phyloP scores from a whole-genome alignment of 352 stramenopile genomes.

The Phytopythium ostracodes region DNA sequence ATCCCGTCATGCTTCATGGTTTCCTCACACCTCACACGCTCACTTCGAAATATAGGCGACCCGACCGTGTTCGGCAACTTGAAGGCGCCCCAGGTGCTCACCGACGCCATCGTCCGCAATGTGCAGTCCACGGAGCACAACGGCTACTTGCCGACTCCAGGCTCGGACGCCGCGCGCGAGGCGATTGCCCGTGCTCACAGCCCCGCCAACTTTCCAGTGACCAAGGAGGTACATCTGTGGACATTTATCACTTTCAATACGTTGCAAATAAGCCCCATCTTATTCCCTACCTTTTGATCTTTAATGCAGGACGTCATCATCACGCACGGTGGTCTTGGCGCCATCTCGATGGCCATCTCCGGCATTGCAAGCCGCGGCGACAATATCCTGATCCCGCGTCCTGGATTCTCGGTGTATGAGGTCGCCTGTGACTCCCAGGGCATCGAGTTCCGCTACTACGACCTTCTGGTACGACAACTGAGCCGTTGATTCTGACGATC shows the following conservation, averaged over 20 bases:
- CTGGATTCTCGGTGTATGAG: constrained; percentile 36
- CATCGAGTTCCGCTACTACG: constrained; percentile 78
- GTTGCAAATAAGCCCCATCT: background rate
- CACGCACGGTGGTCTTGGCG: constrained; percentile 80
- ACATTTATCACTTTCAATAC: background rate
- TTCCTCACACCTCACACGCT: no score
- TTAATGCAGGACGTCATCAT: constrained; percentile 75
- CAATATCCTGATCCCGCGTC: constrained; percentile 83
- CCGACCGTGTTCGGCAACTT: constrained; percentile 82
- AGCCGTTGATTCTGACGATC: background rate
- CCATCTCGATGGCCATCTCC: constrained; percentile 83
- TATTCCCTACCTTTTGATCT: constrained; percentile 2
- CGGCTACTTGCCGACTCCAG: constrained; percentile 82
- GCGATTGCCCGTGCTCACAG: constrained; percentile 77
- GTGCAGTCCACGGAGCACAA: constrained; percentile 46
- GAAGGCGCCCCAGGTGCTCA: constrained; percentile 60
- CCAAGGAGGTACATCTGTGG: constrained; percentile 33
- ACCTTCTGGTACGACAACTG: constrained; percentile 19
- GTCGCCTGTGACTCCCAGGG: constrained; percentile 76
- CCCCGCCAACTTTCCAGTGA: constrained; percentile 23
- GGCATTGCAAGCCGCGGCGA: constrained; percentile 63
- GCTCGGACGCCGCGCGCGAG: constrained; percentile 52
- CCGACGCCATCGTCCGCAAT: constrained; percentile 39
- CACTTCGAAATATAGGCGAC: no score
- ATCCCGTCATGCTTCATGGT: background rate